phyloP scores from a whole-genome alignment of 2,329 filamentous ascomycete species.

The Mycosphaerelloides madeirae region DNA sequence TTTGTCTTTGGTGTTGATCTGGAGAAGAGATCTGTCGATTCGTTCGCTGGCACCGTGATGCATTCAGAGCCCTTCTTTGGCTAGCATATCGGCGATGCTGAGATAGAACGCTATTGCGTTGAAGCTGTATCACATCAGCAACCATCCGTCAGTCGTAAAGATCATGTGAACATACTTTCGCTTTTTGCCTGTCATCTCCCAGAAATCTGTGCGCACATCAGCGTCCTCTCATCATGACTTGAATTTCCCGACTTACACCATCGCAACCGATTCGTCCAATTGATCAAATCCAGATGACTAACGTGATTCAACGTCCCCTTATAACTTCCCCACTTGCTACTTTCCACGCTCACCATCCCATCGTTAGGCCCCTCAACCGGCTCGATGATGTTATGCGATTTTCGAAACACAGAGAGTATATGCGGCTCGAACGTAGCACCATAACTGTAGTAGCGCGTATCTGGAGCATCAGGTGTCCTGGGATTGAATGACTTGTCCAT shows the following conservation, averaged over 20 bases:
- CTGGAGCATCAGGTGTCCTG: conserved; percentile 51
- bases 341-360: conserved; percentile 59
- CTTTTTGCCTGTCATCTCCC: conserved; percentile 52
- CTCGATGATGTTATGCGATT: conserved; percentile 52
- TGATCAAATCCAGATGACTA: conserved; percentile 61
- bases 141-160: too few relatives aligned
- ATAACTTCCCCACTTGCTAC: conserved; percentile 58
- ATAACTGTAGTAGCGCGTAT: conserved; percentile 60
- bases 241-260: conserved; percentile 40
- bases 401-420: conserved; percentile 54
- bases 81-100: conserved; percentile 54
- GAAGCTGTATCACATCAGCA: conserved; percentile 43
- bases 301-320: conserved; percentile 60
- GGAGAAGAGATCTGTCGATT: too few relatives aligned
- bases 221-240: too few relatives aligned
- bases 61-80: conserved; percentile 35
- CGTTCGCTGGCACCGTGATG: neutral
- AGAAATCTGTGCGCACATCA: conserved; percentile 36
- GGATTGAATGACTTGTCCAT: conserved; percentile 58
- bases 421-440: conserved; percentile 55
- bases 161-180: conserved; percentile 49
- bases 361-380: conserved; percentile 57
- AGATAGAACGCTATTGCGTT: conserved; percentile 61
- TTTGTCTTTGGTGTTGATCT: too few relatives aligned
- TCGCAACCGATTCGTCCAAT: conserved; percentile 60